These are phyloP conservation scores for Picochlorum sp. DNA, from an alignment of 139 green algal species.

Conservation along the genomic window DNA sequence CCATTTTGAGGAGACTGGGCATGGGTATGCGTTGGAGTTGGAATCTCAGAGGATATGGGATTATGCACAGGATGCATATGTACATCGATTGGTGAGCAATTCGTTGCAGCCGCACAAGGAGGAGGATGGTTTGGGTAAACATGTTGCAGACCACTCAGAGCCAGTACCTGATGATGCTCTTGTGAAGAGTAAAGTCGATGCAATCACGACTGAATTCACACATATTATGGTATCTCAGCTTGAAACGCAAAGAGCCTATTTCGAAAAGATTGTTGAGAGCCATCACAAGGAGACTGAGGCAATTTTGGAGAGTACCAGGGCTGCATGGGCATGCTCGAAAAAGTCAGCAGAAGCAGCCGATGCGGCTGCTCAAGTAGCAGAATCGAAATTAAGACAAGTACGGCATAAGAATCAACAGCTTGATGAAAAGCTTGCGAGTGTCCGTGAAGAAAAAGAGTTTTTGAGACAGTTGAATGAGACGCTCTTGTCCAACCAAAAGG, in stretches of 20 bases:
- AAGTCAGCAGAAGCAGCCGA: neutral
- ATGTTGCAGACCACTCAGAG: constrained; percentile 29
- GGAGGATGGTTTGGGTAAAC: neutral
- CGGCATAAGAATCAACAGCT: constrained; percentile 52
- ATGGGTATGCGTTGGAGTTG: constrained; percentile 93
- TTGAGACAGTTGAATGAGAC: constrained; percentile 60
- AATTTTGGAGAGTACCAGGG: constrained; percentile 18
- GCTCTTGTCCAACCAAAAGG: constrained; percentile 39
- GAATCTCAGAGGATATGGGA: constrained; percentile 87
- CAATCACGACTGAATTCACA: constrained; percentile 78
- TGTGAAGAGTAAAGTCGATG: constrained; percentile 59
- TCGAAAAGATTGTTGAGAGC: constrained; percentile 45
- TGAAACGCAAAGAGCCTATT: constrained; percentile 81
- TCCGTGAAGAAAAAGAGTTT: constrained; percentile 74
- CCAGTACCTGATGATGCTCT: constrained; percentile 49
- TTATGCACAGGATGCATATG: constrained; percentile 91
- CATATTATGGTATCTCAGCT: constrained; percentile 84
- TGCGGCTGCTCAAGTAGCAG: constrained; percentile 24
- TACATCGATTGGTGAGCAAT: constrained; percentile 88
- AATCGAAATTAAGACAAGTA: constrained; percentile 30
- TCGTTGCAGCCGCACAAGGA: constrained; percentile 94
- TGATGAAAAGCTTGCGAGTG: neutral
- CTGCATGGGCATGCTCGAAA: neutral
- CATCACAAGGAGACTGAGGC: constrained; percentile 26
- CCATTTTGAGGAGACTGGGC: constrained; percentile 74